A percentile compares a stretch with the other conserved stretches of the same genome.
Evolutionary conservation across 1,284 basidiomycete species (phyloP).

Genomic region (Chondrostereum purpureum): DNA sequence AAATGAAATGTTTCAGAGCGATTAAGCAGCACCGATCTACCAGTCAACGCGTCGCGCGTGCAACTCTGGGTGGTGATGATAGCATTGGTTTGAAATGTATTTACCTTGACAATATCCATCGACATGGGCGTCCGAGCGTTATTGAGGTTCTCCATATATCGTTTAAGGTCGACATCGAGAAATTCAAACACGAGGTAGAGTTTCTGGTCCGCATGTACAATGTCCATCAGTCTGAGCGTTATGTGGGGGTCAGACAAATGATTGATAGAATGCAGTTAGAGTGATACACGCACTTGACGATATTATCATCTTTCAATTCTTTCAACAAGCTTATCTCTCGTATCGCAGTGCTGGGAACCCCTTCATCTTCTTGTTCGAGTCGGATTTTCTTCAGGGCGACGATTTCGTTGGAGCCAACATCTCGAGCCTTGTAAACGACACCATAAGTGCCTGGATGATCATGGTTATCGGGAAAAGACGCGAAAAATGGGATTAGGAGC

Average conservation of each 20-base stretch:
- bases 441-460: slow-evolving; percentile 84
- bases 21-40: too few species aligned
- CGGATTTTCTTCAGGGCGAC: slow-evolving; percentile 98
- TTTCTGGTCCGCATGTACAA: slow-evolving; percentile 95
- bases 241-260: slow-evolving; percentile 8
- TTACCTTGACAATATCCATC: slow-evolving; percentile 82
- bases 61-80: slow-evolving; percentile 8
- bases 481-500: slow-evolving; percentile 5
- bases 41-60: too few species aligned
- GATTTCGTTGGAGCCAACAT: slow-evolving; percentile 67
- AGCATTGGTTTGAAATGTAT: slow-evolving; percentile 29
- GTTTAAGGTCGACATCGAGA: slow-evolving; percentile 90
- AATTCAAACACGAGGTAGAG: slow-evolving; percentile 97
- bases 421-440: slow-evolving; percentile 92
- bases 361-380: slow-evolving; percentile 96
- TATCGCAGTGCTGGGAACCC: slow-evolving; percentile 95
- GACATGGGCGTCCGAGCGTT: slow-evolving; percentile 63
- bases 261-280: slow-evolving; percentile 4
- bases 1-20: too few species aligned
- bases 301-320: slow-evolving; percentile 93
- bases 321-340: slow-evolving; percentile 96
- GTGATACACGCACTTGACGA: slow-evolving; percentile 67
- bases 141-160: slow-evolving; percentile 90
- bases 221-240: slow-evolving; percentile 79
- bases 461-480: slow-evolving; percentile 1